Conservation (phyloP, 345 rosid genomes). For the Populus nigra region DNA sequence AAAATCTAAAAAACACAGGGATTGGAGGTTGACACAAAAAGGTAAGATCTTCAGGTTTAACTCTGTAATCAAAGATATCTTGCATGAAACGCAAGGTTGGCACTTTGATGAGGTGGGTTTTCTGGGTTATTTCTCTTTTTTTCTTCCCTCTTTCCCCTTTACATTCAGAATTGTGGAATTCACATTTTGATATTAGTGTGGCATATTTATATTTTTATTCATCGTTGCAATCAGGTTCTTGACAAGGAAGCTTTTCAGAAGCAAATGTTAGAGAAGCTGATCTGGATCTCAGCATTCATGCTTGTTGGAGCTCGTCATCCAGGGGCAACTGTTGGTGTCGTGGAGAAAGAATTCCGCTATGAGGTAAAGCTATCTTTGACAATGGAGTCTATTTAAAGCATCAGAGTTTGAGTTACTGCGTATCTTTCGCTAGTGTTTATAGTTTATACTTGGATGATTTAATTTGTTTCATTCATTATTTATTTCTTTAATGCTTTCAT, state of each 20-base stretch:
- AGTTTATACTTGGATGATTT: background rate
- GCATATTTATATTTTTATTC: background rate
- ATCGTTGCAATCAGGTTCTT: slow-evolving; percentile 54
- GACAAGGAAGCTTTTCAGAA: slow-evolving; percentile 87
- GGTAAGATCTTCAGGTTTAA: background rate
- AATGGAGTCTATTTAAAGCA: background rate
- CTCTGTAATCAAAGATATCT: background rate
- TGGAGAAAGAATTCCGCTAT: slow-evolving; percentile 74
- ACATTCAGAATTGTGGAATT: background rate
- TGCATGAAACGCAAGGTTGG: background rate
- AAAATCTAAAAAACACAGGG: no score
- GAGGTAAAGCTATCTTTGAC: slow-evolving; percentile 48
- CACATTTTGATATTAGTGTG: background rate
- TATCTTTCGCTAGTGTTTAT: background rate
- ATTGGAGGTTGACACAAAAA: background rate
- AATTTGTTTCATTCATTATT: background rate
- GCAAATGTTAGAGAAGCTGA: slow-evolving; percentile 93
- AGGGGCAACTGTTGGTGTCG: slow-evolving; percentile 81
- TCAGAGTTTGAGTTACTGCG: background rate
- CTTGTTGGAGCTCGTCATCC: slow-evolving; percentile 99
- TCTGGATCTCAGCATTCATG: slow-evolving; percentile 97
- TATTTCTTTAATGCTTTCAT: background rate
- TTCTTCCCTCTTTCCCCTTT: background rate
- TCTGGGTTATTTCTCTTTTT: background rate
- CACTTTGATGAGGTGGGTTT: background rate